Evolutionary conservation across 768 basidiomycete species (phyloP).

Genomic region (Tricholoma flavovirens): DNA sequence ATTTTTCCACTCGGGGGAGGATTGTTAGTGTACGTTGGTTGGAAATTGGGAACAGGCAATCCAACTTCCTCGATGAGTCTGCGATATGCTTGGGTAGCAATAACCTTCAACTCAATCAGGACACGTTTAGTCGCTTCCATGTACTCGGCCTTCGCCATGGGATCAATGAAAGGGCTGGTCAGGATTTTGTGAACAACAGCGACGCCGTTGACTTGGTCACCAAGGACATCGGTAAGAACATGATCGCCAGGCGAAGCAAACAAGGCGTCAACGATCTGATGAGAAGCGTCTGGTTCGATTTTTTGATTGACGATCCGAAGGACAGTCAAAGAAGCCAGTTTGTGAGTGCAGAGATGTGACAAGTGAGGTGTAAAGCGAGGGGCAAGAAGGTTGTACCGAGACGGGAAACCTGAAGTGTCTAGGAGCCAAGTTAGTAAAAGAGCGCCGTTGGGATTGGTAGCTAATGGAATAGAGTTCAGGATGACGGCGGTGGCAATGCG

Average conservation of each 20-base stretch:
- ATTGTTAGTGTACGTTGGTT: slow-evolving; percentile 68
- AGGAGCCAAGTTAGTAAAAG: slow-evolving; percentile 94
- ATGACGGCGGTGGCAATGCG: slow-evolving; percentile 93
- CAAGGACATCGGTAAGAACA: slow-evolving; percentile 88
- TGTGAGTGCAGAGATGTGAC: slow-evolving; percentile 96
- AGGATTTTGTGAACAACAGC: slow-evolving; percentile 91
- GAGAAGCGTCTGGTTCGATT: slow-evolving; percentile 84
- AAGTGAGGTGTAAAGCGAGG: slow-evolving; percentile 96
- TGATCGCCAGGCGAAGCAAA: slow-evolving; percentile 89
- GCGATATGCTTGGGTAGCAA: slow-evolving; percentile 91
- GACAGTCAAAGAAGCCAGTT: slow-evolving; percentile 91
- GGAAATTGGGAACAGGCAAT: slow-evolving; percentile 81
- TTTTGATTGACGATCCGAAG: slow-evolving; percentile 96
- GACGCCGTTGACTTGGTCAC: slow-evolving; percentile 95
- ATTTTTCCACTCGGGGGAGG: slow-evolving; percentile 57
- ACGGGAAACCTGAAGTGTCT: slow-evolving; percentile 90
- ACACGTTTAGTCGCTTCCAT: slow-evolving; percentile 88
- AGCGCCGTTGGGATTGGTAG: slow-evolving; percentile 97
- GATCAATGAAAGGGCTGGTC: slow-evolving; percentile 80
- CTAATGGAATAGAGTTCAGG: slow-evolving; percentile 94
- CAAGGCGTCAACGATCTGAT: slow-evolving; percentile 80
- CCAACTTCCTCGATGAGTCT: slow-evolving; percentile 94
- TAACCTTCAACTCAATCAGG: slow-evolving; percentile 85
- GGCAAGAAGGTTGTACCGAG: slow-evolving; percentile 90
- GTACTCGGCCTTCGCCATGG: slow-evolving; percentile 58